Conservation (phyloP, 1,284 basidiomycete species). For the Gomphus bonarii region DNA sequence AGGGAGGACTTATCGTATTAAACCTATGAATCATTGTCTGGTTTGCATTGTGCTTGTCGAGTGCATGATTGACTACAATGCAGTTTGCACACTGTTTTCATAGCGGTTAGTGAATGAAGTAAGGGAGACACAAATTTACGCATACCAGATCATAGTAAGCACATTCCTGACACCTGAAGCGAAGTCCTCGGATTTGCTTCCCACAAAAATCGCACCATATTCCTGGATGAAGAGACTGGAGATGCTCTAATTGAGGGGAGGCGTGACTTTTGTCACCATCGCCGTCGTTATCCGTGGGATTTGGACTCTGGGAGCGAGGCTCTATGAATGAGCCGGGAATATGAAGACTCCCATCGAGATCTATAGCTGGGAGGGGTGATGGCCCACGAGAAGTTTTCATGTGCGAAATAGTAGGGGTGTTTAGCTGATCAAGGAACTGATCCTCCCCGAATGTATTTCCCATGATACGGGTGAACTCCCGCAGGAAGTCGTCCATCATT, state of each 20-base stretch:
- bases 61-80: conserved; percentile 15
- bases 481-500: conserved; percentile 49
- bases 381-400: conserved; percentile 4
- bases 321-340: conserved; percentile 14
- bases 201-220: conserved; percentile 23
- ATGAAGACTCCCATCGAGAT: conserved; percentile 7
- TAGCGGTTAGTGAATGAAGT: background rate
- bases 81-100: conserved; percentile 16
- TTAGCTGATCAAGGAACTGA: conserved; percentile 5
- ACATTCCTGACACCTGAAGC: conserved; percentile 24
- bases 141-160: conserved; percentile 20
- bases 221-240: conserved; percentile 13
- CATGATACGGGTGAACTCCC: conserved; percentile 44
- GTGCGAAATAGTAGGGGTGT: background rate
- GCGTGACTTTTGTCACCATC: conserved; percentile 5
- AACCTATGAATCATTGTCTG: conserved; percentile 12
- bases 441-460: conserved; percentile 29
- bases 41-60: conserved; percentile 13
- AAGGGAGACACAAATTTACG: conserved; percentile 1
- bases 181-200: conserved; percentile 18
- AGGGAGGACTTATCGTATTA: conserved; percentile 10
- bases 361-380: conserved; percentile 4
- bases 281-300: background rate
- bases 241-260: conserved; percentile 10
- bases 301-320: conserved; percentile 11